Conservation (phyloP, 345 rosid species). For the Brassica carinata region DNA sequence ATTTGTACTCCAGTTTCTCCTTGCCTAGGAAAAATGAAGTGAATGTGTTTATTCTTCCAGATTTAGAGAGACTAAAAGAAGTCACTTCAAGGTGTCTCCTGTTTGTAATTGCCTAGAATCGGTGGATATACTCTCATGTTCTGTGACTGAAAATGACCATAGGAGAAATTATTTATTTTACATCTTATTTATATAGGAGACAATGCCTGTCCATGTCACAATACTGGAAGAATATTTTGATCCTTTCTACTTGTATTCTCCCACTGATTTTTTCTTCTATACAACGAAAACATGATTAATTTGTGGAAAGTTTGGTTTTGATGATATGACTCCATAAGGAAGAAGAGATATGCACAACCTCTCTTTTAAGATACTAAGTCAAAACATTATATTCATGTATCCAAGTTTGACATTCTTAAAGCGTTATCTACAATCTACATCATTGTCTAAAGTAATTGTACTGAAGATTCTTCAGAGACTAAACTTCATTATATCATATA, state of each 20-base stretch:
- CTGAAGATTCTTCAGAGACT: neutral
- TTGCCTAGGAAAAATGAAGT: slow-evolving; percentile 14
- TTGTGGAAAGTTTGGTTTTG: neutral
- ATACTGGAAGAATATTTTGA: slow-evolving; percentile 6
- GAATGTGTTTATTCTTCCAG: slow-evolving; percentile 24
- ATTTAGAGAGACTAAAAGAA: slow-evolving; percentile 29
- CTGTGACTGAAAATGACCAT: slow-evolving; percentile 31
- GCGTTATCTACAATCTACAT: neutral
- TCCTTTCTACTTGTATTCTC: slow-evolving; percentile 19
- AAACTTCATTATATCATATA: neutral
- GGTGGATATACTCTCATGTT: slow-evolving; percentile 34
- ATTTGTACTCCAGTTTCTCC: slow-evolving; percentile 19
- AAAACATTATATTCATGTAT: slow-evolving; percentile 11
- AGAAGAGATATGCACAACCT: slow-evolving; percentile 5
- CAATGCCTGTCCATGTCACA: slow-evolving; percentile 29
- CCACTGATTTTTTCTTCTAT: slow-evolving; percentile 15
- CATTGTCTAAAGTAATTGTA: neutral
- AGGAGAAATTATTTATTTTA: neutral
- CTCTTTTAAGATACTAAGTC: slow-evolving; percentile 7
- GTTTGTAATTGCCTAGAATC: slow-evolving; percentile 11
- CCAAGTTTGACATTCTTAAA: slow-evolving; percentile 19
- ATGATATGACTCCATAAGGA: slow-evolving; percentile 5
- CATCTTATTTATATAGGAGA: slow-evolving; percentile 3
- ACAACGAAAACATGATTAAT: slow-evolving; percentile 17
- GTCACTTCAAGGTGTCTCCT: slow-evolving; percentile 31